Conservation (phyloP, 352 stramenopile species). For the Pythium chondricola region DNA sequence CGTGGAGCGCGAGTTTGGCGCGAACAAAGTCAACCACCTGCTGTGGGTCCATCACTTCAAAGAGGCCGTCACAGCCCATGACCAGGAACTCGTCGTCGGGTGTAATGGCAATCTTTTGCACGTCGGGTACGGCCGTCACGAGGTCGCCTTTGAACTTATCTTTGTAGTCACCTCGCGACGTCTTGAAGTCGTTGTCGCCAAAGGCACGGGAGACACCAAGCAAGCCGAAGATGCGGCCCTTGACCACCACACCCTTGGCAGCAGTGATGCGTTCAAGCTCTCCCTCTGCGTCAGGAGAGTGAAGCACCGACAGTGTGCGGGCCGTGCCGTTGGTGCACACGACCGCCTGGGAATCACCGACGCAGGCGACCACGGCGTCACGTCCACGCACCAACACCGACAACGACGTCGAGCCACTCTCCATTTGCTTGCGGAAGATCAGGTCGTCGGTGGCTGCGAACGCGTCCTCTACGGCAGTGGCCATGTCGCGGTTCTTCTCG, state of each 20-base stretch:
- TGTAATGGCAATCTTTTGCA: conserved; percentile 47
- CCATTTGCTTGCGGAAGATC: conserved; percentile 65
- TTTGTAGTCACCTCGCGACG: conserved; percentile 70
- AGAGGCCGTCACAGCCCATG: conserved; percentile 77
- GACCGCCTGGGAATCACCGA: conserved; percentile 79
- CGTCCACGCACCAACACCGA: conserved; percentile 49
- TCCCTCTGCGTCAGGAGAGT: conserved; percentile 56
- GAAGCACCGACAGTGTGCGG: conserved; percentile 50
- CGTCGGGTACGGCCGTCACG: conserved; percentile 62
- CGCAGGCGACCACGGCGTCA: conserved; percentile 50
- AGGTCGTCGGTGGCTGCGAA: conserved; percentile 60
- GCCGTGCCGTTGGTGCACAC: conserved; percentile 55
- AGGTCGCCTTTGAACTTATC: conserved; percentile 77
- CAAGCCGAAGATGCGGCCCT: conserved; percentile 83
- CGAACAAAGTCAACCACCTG: conserved; percentile 81
- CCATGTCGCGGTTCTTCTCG: conserved; percentile 23
- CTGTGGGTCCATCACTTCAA: conserved; percentile 80
- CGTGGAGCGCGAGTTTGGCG: conserved; percentile 55
- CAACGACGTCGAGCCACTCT: conserved; percentile 69
- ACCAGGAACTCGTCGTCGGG: conserved; percentile 76
- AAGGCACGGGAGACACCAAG: conserved; percentile 77
- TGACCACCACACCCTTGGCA: conserved; percentile 75
- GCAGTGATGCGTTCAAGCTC: conserved; percentile 79
- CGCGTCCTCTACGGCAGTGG: conserved; percentile 25
- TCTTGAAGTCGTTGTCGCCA: conserved; percentile 86